Conservation (phyloP, 495 filamentous ascomycete species). For the Peziza echinospora region DNA sequence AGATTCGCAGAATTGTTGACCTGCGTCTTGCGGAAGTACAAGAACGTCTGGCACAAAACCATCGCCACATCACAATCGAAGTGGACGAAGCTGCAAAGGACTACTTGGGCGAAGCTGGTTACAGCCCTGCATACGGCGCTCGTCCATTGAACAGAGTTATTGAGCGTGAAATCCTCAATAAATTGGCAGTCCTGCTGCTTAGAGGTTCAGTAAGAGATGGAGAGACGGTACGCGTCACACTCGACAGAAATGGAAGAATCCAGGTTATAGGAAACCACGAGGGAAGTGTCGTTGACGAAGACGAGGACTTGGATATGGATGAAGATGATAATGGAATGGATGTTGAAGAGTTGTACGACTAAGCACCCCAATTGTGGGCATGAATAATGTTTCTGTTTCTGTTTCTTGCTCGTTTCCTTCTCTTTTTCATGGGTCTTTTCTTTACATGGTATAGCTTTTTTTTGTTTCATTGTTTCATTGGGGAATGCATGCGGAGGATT, state of each 20-base stretch:
- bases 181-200: slow-evolving; percentile 71
- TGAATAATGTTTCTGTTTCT: no score
- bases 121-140: slow-evolving; percentile 85
- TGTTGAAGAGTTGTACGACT: slow-evolving; percentile 44
- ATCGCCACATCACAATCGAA: slow-evolving; percentile 55
- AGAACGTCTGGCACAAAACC: slow-evolving; percentile 58
- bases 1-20: slow-evolving; percentile 93
- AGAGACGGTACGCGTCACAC: slow-evolving; percentile 54
- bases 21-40: slow-evolving; percentile 76
- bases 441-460: no score
- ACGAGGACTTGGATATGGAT: slow-evolving; percentile 51
- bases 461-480: no score
- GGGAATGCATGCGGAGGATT: no score
- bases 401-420: no score
- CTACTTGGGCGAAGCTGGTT: slow-evolving; percentile 69
- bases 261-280: slow-evolving; percentile 65
- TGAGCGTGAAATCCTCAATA: slow-evolving; percentile 89
- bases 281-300: slow-evolving; percentile 33
- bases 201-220: slow-evolving; percentile 67
- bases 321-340: slow-evolving; percentile 53
- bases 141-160: slow-evolving; percentile 71
- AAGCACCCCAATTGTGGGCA: slow-evolving; percentile 2
- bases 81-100: slow-evolving; percentile 69
- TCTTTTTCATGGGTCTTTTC: no score
- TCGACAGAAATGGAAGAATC: slow-evolving; percentile 45